Percentiles rank a stretch among this genome's conserved stretches.
Conservation (phyloP, 495 filamentous ascomycete genomes). For the Penicillium arizonense region DNA sequence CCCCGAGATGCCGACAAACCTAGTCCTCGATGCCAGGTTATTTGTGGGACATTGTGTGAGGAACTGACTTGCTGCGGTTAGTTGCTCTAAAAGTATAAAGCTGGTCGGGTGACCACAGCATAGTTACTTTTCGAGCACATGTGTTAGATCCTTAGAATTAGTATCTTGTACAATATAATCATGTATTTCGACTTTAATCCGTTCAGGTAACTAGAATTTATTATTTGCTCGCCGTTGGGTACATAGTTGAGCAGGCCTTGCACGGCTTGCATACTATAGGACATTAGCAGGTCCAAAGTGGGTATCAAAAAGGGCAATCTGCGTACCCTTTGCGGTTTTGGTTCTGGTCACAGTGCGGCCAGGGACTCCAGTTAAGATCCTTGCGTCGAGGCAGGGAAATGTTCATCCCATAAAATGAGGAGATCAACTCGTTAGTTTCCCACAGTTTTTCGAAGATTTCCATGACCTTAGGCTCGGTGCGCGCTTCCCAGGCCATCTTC, state of each 20-base stretch:
- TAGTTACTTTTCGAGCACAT: too few relatives aligned
- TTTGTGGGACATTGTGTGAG: constrained; percentile 32
- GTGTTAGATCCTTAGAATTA: too few relatives aligned
- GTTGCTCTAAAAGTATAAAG: too few relatives aligned
- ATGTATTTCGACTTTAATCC: too few relatives aligned
- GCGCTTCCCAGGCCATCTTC: constrained; percentile 33
- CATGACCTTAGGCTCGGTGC: constrained; percentile 39
- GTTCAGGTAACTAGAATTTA: too few relatives aligned
- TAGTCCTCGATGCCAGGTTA: constrained; percentile 26
- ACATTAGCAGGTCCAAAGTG: background rate
- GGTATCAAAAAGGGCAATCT: background rate
- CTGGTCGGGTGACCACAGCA: too few relatives aligned
- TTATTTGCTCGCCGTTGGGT: constrained; percentile 23
- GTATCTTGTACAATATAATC: too few relatives aligned
- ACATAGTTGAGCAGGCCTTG: constrained; percentile 39
- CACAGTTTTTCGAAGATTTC: constrained; percentile 39
- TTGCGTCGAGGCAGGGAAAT: constrained; percentile 30
- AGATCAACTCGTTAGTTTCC: constrained; percentile 39
- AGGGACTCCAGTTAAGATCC: constrained; percentile 29
- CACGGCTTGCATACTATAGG: constrained; percentile 30
- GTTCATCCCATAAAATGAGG: constrained; percentile 40
- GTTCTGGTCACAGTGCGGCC: constrained; percentile 43
- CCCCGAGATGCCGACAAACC: constrained; percentile 8
- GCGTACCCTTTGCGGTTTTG: constrained; percentile 31
- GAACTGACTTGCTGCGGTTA: constrained; percentile 33